Evolutionary conservation across 2,329 filamentous ascomycete species (phyloP).

Genomic region (Calycina herbarum): DNA sequence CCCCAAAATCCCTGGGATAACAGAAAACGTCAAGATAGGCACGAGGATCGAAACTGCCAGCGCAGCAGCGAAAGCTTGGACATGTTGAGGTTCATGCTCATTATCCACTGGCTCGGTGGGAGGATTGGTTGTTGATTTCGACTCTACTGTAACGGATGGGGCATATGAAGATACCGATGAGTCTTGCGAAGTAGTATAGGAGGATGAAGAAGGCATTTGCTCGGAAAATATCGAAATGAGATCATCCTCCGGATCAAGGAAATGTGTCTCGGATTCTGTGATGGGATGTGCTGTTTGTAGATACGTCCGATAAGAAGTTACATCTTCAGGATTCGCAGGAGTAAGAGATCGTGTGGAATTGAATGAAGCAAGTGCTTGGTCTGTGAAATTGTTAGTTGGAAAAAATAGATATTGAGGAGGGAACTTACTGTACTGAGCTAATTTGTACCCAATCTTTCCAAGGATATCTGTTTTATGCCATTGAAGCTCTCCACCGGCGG

Average conservation of each 20-base stretch:
- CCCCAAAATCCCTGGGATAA: constrained; percentile 56
- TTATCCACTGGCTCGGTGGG: constrained; percentile 14
- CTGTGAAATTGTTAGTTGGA: constrained; percentile 38
- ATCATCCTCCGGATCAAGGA: constrained; percentile 36
- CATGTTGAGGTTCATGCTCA: constrained; percentile 30
- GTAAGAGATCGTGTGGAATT: constrained; percentile 51
- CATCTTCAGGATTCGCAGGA: constrained; percentile 51
- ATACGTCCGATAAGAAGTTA: constrained; percentile 54
- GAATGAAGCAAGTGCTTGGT: constrained; percentile 61
- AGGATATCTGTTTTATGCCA: constrained; percentile 61
- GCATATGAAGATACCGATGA: constrained; percentile 17
- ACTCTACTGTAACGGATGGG: constrained; percentile 12
- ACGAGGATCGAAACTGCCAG: constrained; percentile 55
- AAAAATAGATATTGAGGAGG: background rate
- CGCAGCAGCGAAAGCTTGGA: constrained; percentile 43
- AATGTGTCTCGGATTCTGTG: constrained; percentile 52
- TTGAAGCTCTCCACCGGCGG: constrained; percentile 56
- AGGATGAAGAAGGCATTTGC: constrained; percentile 4
- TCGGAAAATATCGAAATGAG: constrained; percentile 33
- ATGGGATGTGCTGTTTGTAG: constrained; percentile 56
- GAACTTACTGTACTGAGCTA: constrained; percentile 65
- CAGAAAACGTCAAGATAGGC: constrained; percentile 58
- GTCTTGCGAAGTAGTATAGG: constrained; percentile 1
- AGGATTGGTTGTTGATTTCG: background rate
- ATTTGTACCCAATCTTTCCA: constrained; percentile 63